Evolutionary conservation across 139 green algal species (phyloP).

Genomic region (Desmodesmus armatus): DNA sequence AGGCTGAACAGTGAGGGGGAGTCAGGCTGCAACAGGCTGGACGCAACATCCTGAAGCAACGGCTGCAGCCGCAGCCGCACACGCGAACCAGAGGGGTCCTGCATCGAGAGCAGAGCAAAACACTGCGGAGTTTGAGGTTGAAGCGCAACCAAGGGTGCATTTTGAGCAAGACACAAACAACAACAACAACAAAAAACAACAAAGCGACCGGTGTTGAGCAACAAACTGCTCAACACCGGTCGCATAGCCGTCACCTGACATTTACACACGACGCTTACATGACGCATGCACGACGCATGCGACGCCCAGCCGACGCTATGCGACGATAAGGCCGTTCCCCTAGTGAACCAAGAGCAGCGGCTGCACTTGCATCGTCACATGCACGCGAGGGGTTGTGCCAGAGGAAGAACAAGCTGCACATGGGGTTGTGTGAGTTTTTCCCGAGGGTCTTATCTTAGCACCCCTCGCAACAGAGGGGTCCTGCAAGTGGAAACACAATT

Average conservation of each 20-base stretch:
- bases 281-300: too few relatives aligned
- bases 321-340: too few relatives aligned
- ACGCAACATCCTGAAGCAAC: slow-evolving; percentile 29
- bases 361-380: too few relatives aligned
- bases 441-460: too few relatives aligned
- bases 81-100: neutral
- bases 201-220: neutral
- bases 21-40: slow-evolving; percentile 22
- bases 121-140: neutral
- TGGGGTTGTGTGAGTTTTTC: too few relatives aligned
- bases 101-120: neutral
- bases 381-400: too few relatives aligned
- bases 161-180: neutral
- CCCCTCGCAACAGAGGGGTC: too few relatives aligned
- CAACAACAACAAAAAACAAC: neutral
- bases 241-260: neutral
- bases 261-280: neutral
- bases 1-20: neutral
- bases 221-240: neutral
- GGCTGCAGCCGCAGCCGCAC: slow-evolving; percentile 31
- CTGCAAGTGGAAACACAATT: too few relatives aligned
- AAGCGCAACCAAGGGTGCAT: neutral
- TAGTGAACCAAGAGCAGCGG: too few relatives aligned
- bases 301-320: too few relatives aligned
- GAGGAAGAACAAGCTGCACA: too few relatives aligned